These are phyloP conservation scores for Noccaea caerulescens DNA, from an alignment of 345 rosid genomes.

Conservation along the genomic window DNA sequence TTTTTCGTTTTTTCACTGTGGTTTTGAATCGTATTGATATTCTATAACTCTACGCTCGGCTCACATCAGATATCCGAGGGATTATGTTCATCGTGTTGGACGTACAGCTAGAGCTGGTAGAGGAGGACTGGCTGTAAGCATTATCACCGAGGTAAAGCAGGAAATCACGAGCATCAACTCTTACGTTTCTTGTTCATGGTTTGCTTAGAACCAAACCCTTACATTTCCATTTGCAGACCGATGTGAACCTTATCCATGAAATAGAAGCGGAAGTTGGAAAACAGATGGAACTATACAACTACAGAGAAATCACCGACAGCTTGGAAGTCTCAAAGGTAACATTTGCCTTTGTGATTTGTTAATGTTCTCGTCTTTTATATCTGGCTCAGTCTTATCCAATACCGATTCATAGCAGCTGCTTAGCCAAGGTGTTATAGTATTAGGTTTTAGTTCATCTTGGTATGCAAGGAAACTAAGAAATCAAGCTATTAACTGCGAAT, in stretches of 20 bases:
- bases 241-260: slow-evolving; percentile 70
- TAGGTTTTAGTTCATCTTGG: slow-evolving; percentile 12
- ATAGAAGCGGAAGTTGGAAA: slow-evolving; percentile 77
- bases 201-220: slow-evolving; percentile 29
- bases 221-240: slow-evolving; percentile 58
- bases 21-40: neutral
- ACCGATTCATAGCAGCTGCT: slow-evolving; percentile 18
- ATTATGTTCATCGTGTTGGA: slow-evolving; percentile 97
- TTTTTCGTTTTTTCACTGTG: neutral
- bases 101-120: slow-evolving; percentile 99
- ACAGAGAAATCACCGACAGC: slow-evolving; percentile 78
- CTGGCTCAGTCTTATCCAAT: slow-evolving; percentile 5
- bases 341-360: slow-evolving; percentile 1
- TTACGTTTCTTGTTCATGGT: slow-evolving; percentile 12
- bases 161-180: neutral
- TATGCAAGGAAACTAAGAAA: slow-evolving; percentile 6
- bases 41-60: slow-evolving; percentile 14
- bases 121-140: slow-evolving; percentile 86
- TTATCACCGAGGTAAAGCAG: slow-evolving; percentile 69
- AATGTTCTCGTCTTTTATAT: neutral
- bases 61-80: slow-evolving; percentile 72
- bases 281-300: slow-evolving; percentile 65
- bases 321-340: slow-evolving; percentile 71
- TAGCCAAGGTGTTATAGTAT: slow-evolving; percentile 1
- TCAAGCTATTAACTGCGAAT: neutral